Percentiles rank a stretch among this genome's conserved stretches.
These are phyloP conservation scores for Groenewaldozyma tartarivorans DNA, from an alignment of 805 yeast genomes.

Conservation along the genomic window DNA sequence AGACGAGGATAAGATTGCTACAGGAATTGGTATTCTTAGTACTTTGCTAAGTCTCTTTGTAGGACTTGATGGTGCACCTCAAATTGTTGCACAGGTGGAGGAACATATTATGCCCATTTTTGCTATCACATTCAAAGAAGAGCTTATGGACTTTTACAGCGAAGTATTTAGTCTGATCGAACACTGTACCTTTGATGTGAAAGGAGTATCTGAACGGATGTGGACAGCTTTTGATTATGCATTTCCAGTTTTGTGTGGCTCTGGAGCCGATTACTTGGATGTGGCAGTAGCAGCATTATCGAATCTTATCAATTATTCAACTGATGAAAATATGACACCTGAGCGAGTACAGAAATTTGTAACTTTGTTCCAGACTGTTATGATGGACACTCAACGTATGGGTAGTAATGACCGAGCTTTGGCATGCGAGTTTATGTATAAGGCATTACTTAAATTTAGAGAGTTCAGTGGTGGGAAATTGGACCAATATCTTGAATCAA, in stretches of 20 bases:
- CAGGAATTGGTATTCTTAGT: constrained; percentile 71
- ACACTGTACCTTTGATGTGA: constrained; percentile 51
- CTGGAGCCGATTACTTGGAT: constrained; percentile 56
- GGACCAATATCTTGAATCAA: constrained; percentile 35
- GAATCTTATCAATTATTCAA: constrained; percentile 59
- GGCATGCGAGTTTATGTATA: constrained; percentile 57
- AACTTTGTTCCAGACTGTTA: constrained; percentile 35
- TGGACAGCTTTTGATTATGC: constrained; percentile 62
- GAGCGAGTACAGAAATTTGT: constrained; percentile 40
- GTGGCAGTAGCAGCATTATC: constrained; percentile 68
- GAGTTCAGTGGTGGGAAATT: constrained; percentile 32
- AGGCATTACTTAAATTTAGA: constrained; percentile 50
- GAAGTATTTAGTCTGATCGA: constrained; percentile 72
- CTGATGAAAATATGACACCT: constrained; percentile 40
- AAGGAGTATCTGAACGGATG: constrained; percentile 55
- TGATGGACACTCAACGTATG: constrained; percentile 34
- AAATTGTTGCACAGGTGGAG: constrained; percentile 54
- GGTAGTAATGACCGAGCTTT: constrained; percentile 48
- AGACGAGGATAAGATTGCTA: constrained; percentile 62
- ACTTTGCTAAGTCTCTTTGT: constrained; percentile 75
- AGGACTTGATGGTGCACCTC: constrained; percentile 72
- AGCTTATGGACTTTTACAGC: constrained; percentile 61
- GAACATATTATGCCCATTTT: constrained; percentile 62
- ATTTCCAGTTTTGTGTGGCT: constrained; percentile 29
- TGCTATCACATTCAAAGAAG: constrained; percentile 53